A percentile compares a stretch with the other conserved stretches of the same genome.
Conservation (phyloP, 2,329 filamentous ascomycete species). For the Ophiocordyceps polyrhachis-furcata region DNA sequence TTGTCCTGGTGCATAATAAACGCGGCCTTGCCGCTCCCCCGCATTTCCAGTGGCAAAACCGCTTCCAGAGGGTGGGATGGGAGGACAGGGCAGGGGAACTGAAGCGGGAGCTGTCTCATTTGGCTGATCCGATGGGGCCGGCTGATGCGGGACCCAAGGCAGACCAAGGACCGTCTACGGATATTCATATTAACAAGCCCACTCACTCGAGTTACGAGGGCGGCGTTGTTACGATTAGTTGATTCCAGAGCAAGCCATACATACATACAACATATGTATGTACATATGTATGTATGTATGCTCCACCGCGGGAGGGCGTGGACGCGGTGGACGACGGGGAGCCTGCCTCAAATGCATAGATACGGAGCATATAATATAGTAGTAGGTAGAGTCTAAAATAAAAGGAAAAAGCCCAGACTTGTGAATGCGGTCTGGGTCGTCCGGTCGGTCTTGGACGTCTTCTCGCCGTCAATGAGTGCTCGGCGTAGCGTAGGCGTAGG, state of each 20-base stretch:
- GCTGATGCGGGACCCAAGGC: not conserved
- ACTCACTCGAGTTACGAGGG: not conserved
- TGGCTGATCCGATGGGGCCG: too few relatives aligned
- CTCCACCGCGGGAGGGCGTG: not conserved
- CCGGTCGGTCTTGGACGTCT: not conserved
- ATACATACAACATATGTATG: too few relatives aligned
- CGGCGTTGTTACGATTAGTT: not conserved
- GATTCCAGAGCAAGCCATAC: too few relatives aligned
- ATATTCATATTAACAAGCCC: not conserved
- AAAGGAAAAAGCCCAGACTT: not conserved
- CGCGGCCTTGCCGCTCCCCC: not conserved
- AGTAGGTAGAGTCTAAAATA: not conserved
- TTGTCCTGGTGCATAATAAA: not conserved
- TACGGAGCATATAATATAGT: too few relatives aligned
- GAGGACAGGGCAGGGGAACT: not conserved
- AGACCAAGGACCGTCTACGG: not conserved
- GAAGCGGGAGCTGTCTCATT: not conserved
- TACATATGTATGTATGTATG: too few relatives aligned
- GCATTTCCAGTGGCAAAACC: not conserved
- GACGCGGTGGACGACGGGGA: not conserved
- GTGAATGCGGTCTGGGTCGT: not conserved
- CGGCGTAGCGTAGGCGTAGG: too few relatives aligned
- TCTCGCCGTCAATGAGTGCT: not conserved
- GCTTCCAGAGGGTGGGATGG: not conserved
- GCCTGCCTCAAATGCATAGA: too few relatives aligned